Base-by-base conservation (phyloP, 306 rosid genomes). In the Urtica urens region DNA sequence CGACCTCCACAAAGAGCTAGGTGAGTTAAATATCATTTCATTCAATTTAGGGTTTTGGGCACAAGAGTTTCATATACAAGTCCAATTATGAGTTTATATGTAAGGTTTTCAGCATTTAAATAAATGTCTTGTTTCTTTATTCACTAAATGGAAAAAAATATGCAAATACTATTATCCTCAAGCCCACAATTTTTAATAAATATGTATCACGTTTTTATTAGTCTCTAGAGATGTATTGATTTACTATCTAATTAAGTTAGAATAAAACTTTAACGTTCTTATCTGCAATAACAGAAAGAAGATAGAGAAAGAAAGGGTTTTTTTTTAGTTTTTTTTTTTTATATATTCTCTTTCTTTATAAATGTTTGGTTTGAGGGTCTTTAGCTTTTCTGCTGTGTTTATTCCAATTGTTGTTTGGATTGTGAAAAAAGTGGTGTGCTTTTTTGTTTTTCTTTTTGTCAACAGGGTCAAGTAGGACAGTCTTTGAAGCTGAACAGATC, bases 401-500 rank as follows among this genome's bases (percentile, higher is more conserved):
- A 69, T 72, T 74, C 65, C 51, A 53, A 53, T 68, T 68, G 81
- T 71, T 64, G 58, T 57, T 61, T 58, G 70, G 38, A 68, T 51
- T 45, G 7, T 42, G 40, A 35, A 13, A 65, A 82, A 76, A 76
- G 80, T 80, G 70, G 47, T 55, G 57, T 61, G 77, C 65, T 75
- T 73, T n/a, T 75, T 62, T 75, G 78, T 75, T 47, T 71, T 87
- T 62, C 70, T 58, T 83, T 59, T 72, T 72, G 81, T 78, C 70
- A 65, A 76, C 48, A 63, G 72, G 80, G 24, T 58, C 80, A 62
- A 65, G 72, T 54, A 80, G 78, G 79, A 67, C 84, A 79, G 65
- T 40, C 62, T 74, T 57, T 72, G 87, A 80, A 67, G 78, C 67
- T 60, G 78, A 80, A 78, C 68, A 76, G 70, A 74, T 77, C 66